Evolutionary conservation across 768 basidiomycete genomes (phyloP), one percentile per base, ranked within the genome.

Genomic region (Exsudoporus frostii): DNA sequence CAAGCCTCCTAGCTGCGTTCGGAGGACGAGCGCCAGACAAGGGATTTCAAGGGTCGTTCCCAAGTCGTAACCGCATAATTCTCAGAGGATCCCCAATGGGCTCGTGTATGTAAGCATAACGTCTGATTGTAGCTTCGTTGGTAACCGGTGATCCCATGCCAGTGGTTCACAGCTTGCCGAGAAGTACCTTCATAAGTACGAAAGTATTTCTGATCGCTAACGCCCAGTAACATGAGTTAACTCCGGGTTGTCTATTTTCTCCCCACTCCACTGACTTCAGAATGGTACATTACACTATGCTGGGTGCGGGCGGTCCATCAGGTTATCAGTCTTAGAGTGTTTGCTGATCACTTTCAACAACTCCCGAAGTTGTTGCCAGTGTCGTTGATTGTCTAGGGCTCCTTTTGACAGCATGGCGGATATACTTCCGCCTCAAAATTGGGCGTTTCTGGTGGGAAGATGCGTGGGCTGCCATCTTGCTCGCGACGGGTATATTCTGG

Each of bases 401-500:
- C 10, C 2, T 54, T 22, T 20, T 50, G 29, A 54, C 56, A 5
- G 20, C 44, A 0, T 54, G 48, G 32, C 20, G 55, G 32, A 40
- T 56, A 30, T 53, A 42, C 39, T 44, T 52, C 33, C 55, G 51
- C 22, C 20, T 56, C 33, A 52, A 17, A 43, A 48, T 56, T 7
- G 38, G 34, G 5, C 47, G 53, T 20, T 54, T 57, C 24, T 57
- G 53, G 56, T 57, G 53, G 56, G 59, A 60, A 19, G 59, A 60
- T 46, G 50, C 47, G 5, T 58, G 54, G 41, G 59, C 54, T 5
- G 38, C 30, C 14, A 19, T 50, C 20, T 30, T 45, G 19, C 24
- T 56, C 25, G 17, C 51, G 19, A 44, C 39, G 14, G 37, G 53
- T 33, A 2, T 49, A 20, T 3, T 13, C 10, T 60, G 49, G 45